These are phyloP conservation scores for Xylaria sp. DNA, from an alignment of 2,329 filamentous ascomycete species.

Conservation along the genomic window DNA sequence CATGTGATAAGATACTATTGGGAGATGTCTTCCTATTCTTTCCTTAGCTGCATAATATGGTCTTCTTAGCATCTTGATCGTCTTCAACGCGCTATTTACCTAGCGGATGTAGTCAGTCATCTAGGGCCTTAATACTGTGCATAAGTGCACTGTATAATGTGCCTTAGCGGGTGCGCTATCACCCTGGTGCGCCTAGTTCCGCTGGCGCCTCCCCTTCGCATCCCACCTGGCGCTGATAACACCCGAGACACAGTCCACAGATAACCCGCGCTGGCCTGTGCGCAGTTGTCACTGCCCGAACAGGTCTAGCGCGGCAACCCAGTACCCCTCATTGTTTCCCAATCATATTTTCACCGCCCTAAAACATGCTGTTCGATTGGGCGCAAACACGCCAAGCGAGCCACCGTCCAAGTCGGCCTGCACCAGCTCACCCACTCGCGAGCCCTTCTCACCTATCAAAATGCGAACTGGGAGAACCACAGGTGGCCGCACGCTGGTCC, in stretches of 20 bases:
- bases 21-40: too few species aligned
- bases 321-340: slow-evolving; percentile 3
- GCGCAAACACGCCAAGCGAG: slow-evolving; percentile 7
- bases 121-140: neutral
- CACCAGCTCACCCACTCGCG: slow-evolving; percentile 4
- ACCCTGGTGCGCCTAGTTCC: neutral
- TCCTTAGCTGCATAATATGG: too few species aligned
- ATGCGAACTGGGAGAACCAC: slow-evolving; percentile 6
- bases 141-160: neutral
- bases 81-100: neutral
- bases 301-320: neutral
- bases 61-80: too few species aligned
- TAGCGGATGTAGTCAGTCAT: neutral
- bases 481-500: slow-evolving; percentile 1
- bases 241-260: neutral
- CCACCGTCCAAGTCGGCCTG: slow-evolving; percentile 9
- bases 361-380: slow-evolving; percentile 10
- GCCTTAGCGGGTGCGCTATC: neutral
- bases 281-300: neutral
- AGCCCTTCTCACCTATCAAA: slow-evolving; percentile 13
- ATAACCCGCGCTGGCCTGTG: neutral
- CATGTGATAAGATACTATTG: too few species aligned
- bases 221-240: neutral
- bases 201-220: neutral
- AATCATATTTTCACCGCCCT: slow-evolving; percentile 17